These are phyloP conservation scores for Candida caryicola DNA, from an alignment of 805 yeast genomes.

Conservation along the genomic window DNA sequence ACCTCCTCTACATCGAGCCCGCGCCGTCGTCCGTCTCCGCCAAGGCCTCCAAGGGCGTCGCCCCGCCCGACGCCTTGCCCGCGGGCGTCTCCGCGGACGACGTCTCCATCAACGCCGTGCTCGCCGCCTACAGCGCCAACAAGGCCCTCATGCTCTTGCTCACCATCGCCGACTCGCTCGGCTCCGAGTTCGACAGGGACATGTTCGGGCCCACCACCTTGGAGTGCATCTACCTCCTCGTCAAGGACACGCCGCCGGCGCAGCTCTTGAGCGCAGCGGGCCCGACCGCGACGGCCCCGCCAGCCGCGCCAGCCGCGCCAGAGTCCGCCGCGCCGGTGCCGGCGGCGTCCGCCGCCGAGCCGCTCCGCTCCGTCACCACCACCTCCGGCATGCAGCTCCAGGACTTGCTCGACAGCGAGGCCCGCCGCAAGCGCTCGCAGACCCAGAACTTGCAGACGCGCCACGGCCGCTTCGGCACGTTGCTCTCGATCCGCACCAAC, in stretches of 20 bases:
- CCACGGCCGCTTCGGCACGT: slow-evolving; percentile 89
- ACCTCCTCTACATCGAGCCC: slow-evolving; percentile 75
- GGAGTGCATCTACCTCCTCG: slow-evolving; percentile 65
- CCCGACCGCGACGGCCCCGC: background rate
- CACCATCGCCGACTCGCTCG: slow-evolving; percentile 67
- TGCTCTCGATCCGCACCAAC: slow-evolving; percentile 66
- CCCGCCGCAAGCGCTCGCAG: slow-evolving; percentile 46
- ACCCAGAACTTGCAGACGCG: slow-evolving; percentile 59
- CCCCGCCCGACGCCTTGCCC: slow-evolving; percentile 47
- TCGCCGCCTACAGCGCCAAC: slow-evolving; percentile 60
- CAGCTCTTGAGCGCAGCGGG: slow-evolving; percentile 1
- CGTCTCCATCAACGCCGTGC: slow-evolving; percentile 57
- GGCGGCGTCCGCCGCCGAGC: slow-evolving; percentile 6
- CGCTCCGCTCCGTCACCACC: slow-evolving; percentile 21
- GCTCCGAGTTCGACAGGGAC: slow-evolving; percentile 58
- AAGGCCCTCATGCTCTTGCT: slow-evolving; percentile 70
- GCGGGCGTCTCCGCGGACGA: slow-evolving; percentile 60
- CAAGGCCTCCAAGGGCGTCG: slow-evolving; percentile 33
- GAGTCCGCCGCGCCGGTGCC: slow-evolving; percentile 1
- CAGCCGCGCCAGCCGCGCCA: background rate
- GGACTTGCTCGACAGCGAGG: slow-evolving; percentile 60
- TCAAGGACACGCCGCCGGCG: slow-evolving; percentile 41
- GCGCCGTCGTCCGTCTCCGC: slow-evolving; percentile 51
- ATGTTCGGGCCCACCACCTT: slow-evolving; percentile 60
- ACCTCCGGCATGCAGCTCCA: slow-evolving; percentile 42